Evolutionary conservation across 208 protist species (phyloP), one percentile per base, ranked within the genome.

Genomic region (Naegleria gruberi): DNA sequence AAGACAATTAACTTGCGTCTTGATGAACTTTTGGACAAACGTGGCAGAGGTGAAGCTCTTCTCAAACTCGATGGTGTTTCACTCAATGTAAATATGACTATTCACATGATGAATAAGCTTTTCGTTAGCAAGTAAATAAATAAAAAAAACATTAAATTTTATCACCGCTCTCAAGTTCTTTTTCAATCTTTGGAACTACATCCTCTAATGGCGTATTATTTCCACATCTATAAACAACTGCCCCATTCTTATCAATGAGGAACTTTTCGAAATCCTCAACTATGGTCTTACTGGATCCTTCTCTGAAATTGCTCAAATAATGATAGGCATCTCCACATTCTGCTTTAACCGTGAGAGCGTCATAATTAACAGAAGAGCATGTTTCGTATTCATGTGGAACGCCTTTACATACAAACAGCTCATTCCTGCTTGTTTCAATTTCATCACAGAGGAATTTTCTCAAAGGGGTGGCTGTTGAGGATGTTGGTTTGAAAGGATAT

Each of bases 81-180:
- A 10, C 81, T 94, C 4, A 91, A 94, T 85, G 93, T 94, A 6
- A 94, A 94, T 73, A 93, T 94, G 91, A 94, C 93, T 4, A 93
- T 94, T 37, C 91, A 93, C 82, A 83, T 94, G 10, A 86, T 94
- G 47, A 94, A 94, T 47, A 94, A 92, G 81, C 83, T 94, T 19
- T 94, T 94, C 45, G 86, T 93, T 84, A 90, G 89, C 45, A 91
- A 92, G 47, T 92, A 88, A 55, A 51, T 51, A n/a, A n/a, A n/a
- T n/a, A n/a, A n/a, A n/a, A n/a, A n/a, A n/a, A n/a, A n/a, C n/a
- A n/a, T n/a, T n/a, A n/a, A n/a, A n/a, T n/a, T n/a, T n/a, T n/a
- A n/a, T n/a, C n/a, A n/a, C n/a, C n/a, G n/a, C n/a, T n/a, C n/a
- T n/a, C n/a, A n/a, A n/a, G n/a, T n/a, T n/a, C n/a, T n/a, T n/a